Evolutionary conservation across 495 filamentous ascomycete genomes (phyloP).

Genomic region (Thermochaetoides thermophila): DNA sequence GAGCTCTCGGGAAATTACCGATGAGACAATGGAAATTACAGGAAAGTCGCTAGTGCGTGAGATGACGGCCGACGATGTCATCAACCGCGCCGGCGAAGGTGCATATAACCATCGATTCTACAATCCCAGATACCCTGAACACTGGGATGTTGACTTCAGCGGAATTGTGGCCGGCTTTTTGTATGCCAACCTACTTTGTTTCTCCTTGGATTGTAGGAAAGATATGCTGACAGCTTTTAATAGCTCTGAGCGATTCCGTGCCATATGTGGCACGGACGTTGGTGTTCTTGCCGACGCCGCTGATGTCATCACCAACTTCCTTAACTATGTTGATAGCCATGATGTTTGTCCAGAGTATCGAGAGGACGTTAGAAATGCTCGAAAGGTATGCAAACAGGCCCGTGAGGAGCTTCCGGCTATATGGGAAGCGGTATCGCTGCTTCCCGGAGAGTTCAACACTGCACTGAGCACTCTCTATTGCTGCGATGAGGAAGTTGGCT

Average conservation of each 20-base stretch:
- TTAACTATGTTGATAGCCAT: constrained; percentile 75
- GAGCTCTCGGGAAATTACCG: constrained; percentile 39
- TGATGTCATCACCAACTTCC: constrained; percentile 63
- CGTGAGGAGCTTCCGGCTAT: constrained; percentile 49
- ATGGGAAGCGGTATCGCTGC: constrained; percentile 26
- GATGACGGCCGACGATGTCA: constrained; percentile 44
- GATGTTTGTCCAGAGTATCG: constrained; percentile 72
- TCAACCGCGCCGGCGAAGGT: constrained; percentile 22
- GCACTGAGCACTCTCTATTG: too few relatives aligned
- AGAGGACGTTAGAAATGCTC: constrained; percentile 48
- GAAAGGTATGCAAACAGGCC: constrained; percentile 51
- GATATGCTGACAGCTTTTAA: too few relatives aligned
- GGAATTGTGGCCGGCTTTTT: constrained; percentile 64
- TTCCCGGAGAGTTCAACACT: constrained; percentile 67
- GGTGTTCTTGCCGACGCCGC: constrained; percentile 10
- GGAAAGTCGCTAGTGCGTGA: constrained; percentile 45
- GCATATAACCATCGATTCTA: constrained; percentile 24
- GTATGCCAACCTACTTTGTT: too few relatives aligned
- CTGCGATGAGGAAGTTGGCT: background rate
- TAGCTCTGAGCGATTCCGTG: constrained; percentile 7
- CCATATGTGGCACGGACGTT: constrained; percentile 8
- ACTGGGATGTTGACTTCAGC: constrained; percentile 72
- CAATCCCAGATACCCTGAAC: constrained; percentile 25
- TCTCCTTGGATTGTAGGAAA: too few relatives aligned
- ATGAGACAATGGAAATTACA: constrained; percentile 36